Conservation (phyloP, 257 asterid genomes). For the Fraxinus quadrangulata region DNA sequence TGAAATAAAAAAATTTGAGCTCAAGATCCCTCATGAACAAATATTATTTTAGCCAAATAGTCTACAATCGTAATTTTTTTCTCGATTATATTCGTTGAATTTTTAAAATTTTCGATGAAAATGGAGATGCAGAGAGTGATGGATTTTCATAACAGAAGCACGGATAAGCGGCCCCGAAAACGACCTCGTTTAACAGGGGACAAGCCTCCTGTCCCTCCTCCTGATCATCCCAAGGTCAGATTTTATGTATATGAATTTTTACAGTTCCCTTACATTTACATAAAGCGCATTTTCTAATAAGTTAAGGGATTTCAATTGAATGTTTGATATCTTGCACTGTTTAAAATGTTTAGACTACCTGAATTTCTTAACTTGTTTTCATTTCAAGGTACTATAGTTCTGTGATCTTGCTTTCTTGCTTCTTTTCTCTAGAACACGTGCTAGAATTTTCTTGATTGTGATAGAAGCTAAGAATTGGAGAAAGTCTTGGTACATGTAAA, state of each 20-base stretch:
- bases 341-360: not conserved
- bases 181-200: slow-evolving; percentile 85
- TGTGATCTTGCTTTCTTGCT: not conserved
- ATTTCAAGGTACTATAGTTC: not conserved
- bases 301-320: not conserved
- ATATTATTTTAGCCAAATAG: not conserved
- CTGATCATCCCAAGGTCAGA: slow-evolving; percentile 54
- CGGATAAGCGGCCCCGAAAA: slow-evolving; percentile 75
- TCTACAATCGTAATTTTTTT: not conserved
- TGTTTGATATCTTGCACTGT: not conserved
- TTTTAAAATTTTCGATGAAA: slow-evolving; percentile 12
- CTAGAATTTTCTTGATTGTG: not conserved
- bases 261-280: not conserved
- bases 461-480: not conserved
- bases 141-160: slow-evolving; percentile 59
- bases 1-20: not conserved
- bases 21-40: not conserved
- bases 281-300: not conserved
- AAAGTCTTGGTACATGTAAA: not conserved
- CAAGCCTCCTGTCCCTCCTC: slow-evolving; percentile 50
- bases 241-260: slow-evolving; percentile 10
- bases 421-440: not conserved
- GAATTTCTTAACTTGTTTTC: not conserved
- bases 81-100: not conserved
- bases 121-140: slow-evolving; percentile 73